A percentile compares a stretch with the other conserved stretches of the same genome.
Conservation (phyloP, 495 filamentous ascomycete genomes). For the Penicillium riverlandense region DNA sequence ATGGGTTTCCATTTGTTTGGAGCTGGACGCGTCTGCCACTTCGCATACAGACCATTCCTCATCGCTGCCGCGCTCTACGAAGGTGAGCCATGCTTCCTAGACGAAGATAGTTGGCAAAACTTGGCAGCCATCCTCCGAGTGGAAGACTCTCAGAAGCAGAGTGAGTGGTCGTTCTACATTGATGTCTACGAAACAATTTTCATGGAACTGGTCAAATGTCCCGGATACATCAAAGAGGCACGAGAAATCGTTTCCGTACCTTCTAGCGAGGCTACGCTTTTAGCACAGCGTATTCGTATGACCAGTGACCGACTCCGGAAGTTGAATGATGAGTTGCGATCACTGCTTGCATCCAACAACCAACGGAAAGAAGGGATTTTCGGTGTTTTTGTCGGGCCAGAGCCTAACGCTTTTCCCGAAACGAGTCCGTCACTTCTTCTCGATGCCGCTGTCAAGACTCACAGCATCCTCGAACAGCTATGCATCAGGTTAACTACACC, state of each 20-base stretch:
- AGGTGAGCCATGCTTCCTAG: slow-evolving; percentile 3
- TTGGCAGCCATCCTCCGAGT: slow-evolving; percentile 1
- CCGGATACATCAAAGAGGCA: slow-evolving; percentile 1
- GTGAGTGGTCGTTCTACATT: slow-evolving; percentile 5
- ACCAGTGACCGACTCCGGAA: neutral
- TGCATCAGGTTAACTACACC: neutral
- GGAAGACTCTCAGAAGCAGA: slow-evolving; percentile 6
- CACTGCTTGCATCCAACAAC: neutral
- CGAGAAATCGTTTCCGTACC: slow-evolving; percentile 1
- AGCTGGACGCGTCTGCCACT: slow-evolving; percentile 3
- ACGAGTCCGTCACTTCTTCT: slow-evolving; percentile 4
- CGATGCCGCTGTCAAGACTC: neutral
- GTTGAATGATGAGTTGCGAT: neutral
- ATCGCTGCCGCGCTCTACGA: slow-evolving; percentile 3
- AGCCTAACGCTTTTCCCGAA: slow-evolving; percentile 1
- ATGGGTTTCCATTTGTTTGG: slow-evolving; percentile 3
- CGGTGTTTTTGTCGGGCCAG: slow-evolving; percentile 2
- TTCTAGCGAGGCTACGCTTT: neutral
- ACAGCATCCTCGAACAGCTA: neutral
- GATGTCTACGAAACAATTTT: slow-evolving; percentile 4
- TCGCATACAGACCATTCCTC: slow-evolving; percentile 3
- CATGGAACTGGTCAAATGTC: slow-evolving; percentile 7
- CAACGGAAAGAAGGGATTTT: slow-evolving; percentile 1
- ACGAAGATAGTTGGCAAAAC: slow-evolving; percentile 2
- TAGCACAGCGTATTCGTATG: neutral